A percentile compares a stretch with the other conserved stretches of the same genome.
Evolutionary conservation across 2,329 filamentous ascomycete species (phyloP).

Genomic region (Ramichloridium luteum): DNA sequence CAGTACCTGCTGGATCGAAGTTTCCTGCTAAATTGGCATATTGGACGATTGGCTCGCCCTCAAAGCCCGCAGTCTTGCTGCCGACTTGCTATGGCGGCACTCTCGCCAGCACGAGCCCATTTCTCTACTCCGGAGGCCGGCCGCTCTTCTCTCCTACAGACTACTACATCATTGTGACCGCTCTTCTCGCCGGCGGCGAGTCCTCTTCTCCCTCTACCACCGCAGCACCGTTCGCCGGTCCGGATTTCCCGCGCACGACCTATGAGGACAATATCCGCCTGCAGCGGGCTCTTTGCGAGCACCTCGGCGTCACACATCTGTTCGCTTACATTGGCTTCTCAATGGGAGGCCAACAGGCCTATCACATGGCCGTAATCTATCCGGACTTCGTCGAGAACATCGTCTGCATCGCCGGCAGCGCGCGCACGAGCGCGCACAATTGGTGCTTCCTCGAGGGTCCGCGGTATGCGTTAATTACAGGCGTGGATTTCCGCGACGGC

Average conservation of each 20-base stretch:
- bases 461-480: constrained; percentile 35
- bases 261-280: constrained; percentile 42
- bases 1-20: constrained; percentile 12
- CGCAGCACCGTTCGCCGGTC: constrained; percentile 17
- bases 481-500: constrained; percentile 30
- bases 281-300: constrained; percentile 34
- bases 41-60: constrained; percentile 30
- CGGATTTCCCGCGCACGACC: constrained; percentile 33
- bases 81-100: constrained; percentile 45
- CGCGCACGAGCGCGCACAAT: constrained; percentile 41
- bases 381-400: constrained; percentile 37
- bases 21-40: constrained; percentile 28
- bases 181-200: constrained; percentile 42
- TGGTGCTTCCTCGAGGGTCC: constrained; percentile 45
- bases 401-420: constrained; percentile 40
- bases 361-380: constrained; percentile 40
- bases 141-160: constrained; percentile 30
- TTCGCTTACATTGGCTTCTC: constrained; percentile 43
- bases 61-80: constrained; percentile 34
- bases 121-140: constrained; percentile 29
- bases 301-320: constrained; percentile 32
- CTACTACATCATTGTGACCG: constrained; percentile 41
- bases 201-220: constrained; percentile 43
- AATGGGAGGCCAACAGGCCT: constrained; percentile 45
- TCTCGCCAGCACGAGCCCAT: constrained; percentile 39